These are phyloP conservation scores for Gloeophyllum trabeum DNA, from an alignment of 768 basidiomycete species.

Conservation along the genomic window DNA sequence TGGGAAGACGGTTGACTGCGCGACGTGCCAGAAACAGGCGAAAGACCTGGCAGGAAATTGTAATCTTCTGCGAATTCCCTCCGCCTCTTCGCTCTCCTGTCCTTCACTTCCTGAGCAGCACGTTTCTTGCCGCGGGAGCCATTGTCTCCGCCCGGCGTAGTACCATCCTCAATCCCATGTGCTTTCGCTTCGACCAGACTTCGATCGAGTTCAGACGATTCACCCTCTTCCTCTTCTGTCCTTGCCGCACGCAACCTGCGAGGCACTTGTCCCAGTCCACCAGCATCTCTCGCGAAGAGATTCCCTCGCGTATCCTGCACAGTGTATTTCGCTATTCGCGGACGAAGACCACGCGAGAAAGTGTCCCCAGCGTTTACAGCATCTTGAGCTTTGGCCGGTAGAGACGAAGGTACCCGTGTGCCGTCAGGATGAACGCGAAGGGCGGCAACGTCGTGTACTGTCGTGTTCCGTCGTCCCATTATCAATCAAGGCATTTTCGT, in stretches of 20 bases:
- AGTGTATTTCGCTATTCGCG: conserved; percentile 20
- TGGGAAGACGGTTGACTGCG: neutral
- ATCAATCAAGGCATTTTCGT: too few relatives aligned
- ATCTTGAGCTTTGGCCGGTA: conserved; percentile 14
- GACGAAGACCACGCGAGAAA: too few relatives aligned
- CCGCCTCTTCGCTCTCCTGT: conserved; percentile 25
- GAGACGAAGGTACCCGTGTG: conserved; percentile 34
- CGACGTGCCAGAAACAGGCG: conserved; percentile 6
- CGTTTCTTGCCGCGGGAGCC: conserved; percentile 9
- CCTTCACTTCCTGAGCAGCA: conserved; percentile 7
- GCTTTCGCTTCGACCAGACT: conserved; percentile 13
- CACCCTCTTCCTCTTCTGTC: conserved; percentile 17
- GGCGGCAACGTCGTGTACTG: conserved; percentile 53
- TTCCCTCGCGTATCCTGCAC: conserved; percentile 41
- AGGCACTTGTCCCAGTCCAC: conserved; percentile 29
- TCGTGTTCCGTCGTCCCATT: conserved; percentile 32
- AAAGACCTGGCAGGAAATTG: conserved; percentile 36
- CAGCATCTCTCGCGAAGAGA: conserved; percentile 61
- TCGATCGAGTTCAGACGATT: conserved; percentile 11
- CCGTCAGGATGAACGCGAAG: conserved; percentile 61
- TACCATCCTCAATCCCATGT: conserved; percentile 10
- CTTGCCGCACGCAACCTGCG: too few relatives aligned
- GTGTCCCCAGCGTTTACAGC: conserved; percentile 23
- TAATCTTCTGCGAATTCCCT: conserved; percentile 36
- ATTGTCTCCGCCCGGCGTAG: conserved; percentile 14